Percentiles rank a stretch among this genome's conserved stretches.
phyloP scores from a whole-genome alignment of 805 yeast genomes.

The Wickerhamiella azymoides region DNA sequence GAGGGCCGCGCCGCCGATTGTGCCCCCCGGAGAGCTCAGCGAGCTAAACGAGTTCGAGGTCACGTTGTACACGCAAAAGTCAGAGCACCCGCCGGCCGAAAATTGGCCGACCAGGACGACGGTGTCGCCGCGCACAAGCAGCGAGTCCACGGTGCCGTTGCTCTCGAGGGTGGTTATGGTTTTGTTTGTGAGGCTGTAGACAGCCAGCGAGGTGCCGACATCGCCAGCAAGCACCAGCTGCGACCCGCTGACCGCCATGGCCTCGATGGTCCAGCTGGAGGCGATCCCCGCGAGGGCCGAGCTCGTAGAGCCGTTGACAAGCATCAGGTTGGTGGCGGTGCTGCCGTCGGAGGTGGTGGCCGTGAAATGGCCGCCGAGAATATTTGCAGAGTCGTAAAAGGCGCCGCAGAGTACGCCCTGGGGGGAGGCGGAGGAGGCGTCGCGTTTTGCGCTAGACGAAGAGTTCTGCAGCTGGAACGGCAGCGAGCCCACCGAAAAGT shows the following conservation, averaged over 20 bases:
- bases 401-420: constrained; percentile 25
- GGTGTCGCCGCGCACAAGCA: constrained; percentile 27
- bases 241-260: constrained; percentile 18
- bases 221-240: constrained; percentile 25
- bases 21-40: constrained; percentile 18
- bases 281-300: constrained; percentile 15
- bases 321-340: constrained; percentile 20
- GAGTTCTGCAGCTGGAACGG: constrained; percentile 14
- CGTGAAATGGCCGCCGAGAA: constrained; percentile 47
- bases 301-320: constrained; percentile 20
- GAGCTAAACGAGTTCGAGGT: constrained; percentile 10
- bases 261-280: constrained; percentile 15
- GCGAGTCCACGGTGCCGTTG: constrained; percentile 28
- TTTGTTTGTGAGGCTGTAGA: constrained; percentile 36
- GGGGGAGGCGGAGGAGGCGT: not conserved
- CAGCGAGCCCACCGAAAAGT: constrained; percentile 13
- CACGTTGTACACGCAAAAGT: constrained; percentile 55
- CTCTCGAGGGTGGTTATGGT: constrained; percentile 38
- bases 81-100: constrained; percentile 44
- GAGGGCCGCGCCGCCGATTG: constrained; percentile 42
- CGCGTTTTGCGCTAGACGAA: not conserved
- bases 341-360: constrained; percentile 23
- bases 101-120: constrained; percentile 25
- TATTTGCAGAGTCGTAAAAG: constrained; percentile 36
- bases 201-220: constrained; percentile 32